These are phyloP conservation scores for Coniochaeta prunicola DNA, from an alignment of 2,329 filamentous ascomycete species.

Conservation along the genomic window DNA sequence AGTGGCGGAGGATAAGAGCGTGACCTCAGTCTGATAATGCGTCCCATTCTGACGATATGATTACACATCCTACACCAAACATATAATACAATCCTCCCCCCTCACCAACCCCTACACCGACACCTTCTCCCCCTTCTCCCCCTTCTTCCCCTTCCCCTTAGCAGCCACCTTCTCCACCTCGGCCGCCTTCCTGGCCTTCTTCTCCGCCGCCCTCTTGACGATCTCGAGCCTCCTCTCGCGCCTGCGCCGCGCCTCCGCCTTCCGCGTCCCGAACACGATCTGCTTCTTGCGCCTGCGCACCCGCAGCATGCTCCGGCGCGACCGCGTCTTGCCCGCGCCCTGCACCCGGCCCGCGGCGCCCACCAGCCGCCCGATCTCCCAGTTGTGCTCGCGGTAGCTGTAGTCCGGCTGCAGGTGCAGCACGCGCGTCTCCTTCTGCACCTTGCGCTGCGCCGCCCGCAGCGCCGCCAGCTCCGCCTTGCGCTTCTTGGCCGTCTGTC, in stretches of 20 bases:
- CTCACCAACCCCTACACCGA: constrained; percentile 1
- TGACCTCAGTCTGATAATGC: background rate
- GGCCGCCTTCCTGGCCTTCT: constrained; percentile 15
- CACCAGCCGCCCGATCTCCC: constrained; percentile 48
- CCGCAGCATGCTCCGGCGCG: constrained; percentile 42
- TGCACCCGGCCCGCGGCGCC: constrained; percentile 18
- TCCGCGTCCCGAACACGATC: constrained; percentile 5
- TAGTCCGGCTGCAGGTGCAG: constrained; percentile 46
- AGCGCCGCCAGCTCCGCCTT: background rate
- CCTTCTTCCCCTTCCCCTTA: constrained; percentile 14
- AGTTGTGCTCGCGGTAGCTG: constrained; percentile 54
- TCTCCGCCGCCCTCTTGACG: constrained; percentile 9
- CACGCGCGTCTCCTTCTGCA: constrained; percentile 30
- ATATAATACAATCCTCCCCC: background rate
- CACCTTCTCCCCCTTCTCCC: constrained; percentile 11
- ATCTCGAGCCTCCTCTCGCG: constrained; percentile 9
- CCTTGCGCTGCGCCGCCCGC: constrained; percentile 8
- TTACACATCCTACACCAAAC: background rate
- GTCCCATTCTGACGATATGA: background rate
- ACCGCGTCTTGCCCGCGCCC: constrained; percentile 35
- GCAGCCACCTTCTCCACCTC: constrained; percentile 14
- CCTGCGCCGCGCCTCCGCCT: background rate
- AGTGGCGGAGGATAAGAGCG: background rate
- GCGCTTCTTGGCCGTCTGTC: constrained; percentile 5
- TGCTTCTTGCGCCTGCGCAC: constrained; percentile 13